These are phyloP conservation scores for Fraxinus paxiana DNA, from an alignment of 305 asterid genomes.

Conservation along the genomic window DNA sequence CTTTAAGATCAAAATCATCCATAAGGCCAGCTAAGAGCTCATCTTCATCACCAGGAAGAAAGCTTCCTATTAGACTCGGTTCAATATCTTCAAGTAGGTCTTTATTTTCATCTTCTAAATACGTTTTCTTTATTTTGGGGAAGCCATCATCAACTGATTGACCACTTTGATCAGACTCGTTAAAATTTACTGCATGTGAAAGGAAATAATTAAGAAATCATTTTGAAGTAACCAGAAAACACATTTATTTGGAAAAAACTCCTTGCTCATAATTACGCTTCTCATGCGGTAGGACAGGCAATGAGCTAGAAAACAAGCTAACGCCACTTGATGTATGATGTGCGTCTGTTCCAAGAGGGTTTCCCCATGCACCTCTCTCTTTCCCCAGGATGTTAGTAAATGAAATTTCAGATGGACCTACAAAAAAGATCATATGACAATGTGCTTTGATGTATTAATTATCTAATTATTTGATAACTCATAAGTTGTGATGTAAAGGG, in stretches of 20 bases:
- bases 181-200: conserved; percentile 51
- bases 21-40: conserved; percentile 83
- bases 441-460: not conserved
- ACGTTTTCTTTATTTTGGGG: conserved; percentile 31
- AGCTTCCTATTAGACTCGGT: conserved; percentile 32
- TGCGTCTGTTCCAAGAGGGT: conserved; percentile 27
- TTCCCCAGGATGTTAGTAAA: conserved; percentile 21
- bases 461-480: not conserved
- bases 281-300: conserved; percentile 46
- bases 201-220: conserved; percentile 21
- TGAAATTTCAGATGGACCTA: conserved; percentile 24
- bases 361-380: conserved; percentile 39
- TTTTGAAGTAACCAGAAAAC: not conserved
- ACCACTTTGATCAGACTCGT: conserved; percentile 36
- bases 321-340: conserved; percentile 42
- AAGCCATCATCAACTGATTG: conserved; percentile 51
- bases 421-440: not conserved
- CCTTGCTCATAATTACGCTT: conserved; percentile 27
- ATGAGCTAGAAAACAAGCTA: conserved; percentile 48
- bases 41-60: conserved; percentile 62
- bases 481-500: not conserved
- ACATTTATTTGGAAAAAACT: not conserved
- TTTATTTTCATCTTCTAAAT: conserved; percentile 31
- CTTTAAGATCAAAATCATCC: conserved; percentile 86
- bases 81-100: conserved; percentile 37